Conservation (phyloP, 495 filamentous ascomycete species). For the Alectoria sarmentosa region DNA sequence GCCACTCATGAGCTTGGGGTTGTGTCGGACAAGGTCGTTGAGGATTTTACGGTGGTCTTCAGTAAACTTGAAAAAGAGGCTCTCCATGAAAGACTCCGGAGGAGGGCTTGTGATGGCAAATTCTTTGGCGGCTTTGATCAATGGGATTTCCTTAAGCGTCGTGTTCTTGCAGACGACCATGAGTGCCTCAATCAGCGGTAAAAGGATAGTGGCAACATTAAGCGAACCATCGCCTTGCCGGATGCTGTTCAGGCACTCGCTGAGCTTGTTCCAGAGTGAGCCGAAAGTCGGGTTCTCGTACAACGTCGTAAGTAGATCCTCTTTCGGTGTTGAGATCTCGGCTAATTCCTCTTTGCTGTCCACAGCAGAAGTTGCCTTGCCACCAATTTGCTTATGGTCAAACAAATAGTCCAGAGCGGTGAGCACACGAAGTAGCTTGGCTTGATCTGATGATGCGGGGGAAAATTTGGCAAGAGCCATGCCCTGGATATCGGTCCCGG, state of each 20-base stretch:
- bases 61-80: slow-evolving; percentile 95
- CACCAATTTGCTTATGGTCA: slow-evolving; percentile 57
- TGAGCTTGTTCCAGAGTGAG: slow-evolving; percentile 87
- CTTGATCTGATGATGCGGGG: slow-evolving; percentile 88
- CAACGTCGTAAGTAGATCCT: slow-evolving; percentile 72
- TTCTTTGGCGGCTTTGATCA: slow-evolving; percentile 55
- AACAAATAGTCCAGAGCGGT: slow-evolving; percentile 96
- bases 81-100: slow-evolving; percentile 75
- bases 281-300: slow-evolving; percentile 90
- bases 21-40: slow-evolving; percentile 94
- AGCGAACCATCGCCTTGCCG: slow-evolving; percentile 88
- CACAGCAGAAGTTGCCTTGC: slow-evolving; percentile 47
- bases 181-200: slow-evolving; percentile 88
- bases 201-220: slow-evolving; percentile 90
- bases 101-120: slow-evolving; percentile 69
- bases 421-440: slow-evolving; percentile 86
- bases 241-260: slow-evolving; percentile 81
- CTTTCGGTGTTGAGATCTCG: slow-evolving; percentile 25
- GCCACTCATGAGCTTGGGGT: slow-evolving; percentile 96
- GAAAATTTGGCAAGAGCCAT: slow-evolving; percentile 93
- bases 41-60: slow-evolving; percentile 97
- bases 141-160: slow-evolving; percentile 62
- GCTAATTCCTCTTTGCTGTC: slow-evolving; percentile 31
- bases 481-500: slow-evolving; percentile 90
- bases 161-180: slow-evolving; percentile 99